phyloP scores from a whole-genome alignment of 345 rosid species.

The Firmiana major region DNA sequence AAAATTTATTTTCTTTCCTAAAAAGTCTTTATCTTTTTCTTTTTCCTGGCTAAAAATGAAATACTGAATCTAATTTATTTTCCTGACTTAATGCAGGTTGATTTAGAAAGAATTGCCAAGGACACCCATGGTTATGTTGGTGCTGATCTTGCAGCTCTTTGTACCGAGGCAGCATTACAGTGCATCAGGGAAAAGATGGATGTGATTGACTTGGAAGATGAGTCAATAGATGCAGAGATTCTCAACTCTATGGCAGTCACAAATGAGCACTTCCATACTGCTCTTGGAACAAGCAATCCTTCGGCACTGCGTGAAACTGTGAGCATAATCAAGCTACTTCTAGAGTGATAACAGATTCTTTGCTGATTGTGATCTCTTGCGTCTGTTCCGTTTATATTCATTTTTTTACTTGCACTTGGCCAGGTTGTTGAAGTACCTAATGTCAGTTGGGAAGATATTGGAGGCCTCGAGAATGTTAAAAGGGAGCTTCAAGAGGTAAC shows the following conservation, averaged over 20 bases:
- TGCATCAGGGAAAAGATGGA: constrained; percentile 99
- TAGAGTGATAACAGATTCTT: background rate
- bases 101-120: constrained; percentile 87
- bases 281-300: constrained; percentile 83
- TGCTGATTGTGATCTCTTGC: background rate
- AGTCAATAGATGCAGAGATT: constrained; percentile 84
- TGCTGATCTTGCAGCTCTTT: constrained; percentile 94
- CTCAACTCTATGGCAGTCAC: constrained; percentile 92
- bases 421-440: constrained; percentile 98
- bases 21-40: background rate
- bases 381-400: background rate
- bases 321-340: constrained; percentile 24
- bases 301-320: constrained; percentile 86
- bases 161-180: constrained; percentile 98
- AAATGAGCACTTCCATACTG: constrained; percentile 92
- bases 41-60: background rate
- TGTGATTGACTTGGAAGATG: constrained; percentile 96
- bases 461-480: constrained; percentile 94
- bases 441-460: constrained; percentile 84
- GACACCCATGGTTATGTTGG: constrained; percentile 98
- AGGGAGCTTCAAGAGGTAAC: constrained; percentile 96
- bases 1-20: background rate
- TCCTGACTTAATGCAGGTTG: constrained; percentile 49
- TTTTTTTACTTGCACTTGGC: background rate
- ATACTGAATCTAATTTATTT: background rate